Base-by-base conservation (phyloP, 495 filamentous ascomycete genomes). In the Corynascus novoguineensis region DNA sequence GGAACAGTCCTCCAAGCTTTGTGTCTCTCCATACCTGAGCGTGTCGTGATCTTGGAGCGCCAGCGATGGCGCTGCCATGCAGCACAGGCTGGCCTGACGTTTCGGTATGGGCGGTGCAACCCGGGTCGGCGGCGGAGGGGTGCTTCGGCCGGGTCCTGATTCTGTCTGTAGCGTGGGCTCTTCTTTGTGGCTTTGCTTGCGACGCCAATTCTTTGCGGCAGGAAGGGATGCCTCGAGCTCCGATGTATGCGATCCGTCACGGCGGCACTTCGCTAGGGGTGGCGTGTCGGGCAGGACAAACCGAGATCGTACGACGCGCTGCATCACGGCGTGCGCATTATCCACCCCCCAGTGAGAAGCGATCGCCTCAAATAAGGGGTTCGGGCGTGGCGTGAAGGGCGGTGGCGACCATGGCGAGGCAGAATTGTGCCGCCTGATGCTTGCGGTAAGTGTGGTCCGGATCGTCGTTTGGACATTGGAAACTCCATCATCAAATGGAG, bases 361-460 rank as follows among this genome's bases (percentile, higher is more conserved):
- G 10, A 79, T 70, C 22, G 79, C 65, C 3, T 67, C 58, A 38
- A 74, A 71, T 1, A 82, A 40, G 7, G 73, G 74, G 50, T 70
- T 75, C 7, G 61, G 45, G 4, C 49, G 52, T 10, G 66, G 64
- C 7, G 53, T 34, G 1, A n/a, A n/a, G 4, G 54, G 61, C 22
- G 59, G 65, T 0, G 72, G 74, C 4, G 76, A 76, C 67, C 72
- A 76, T n/a, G 64, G 47, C 0, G 69, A 71, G 1, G 64, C 54
- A 8, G 68, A 53, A 29, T 75, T 68, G 38, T 76, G 69, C 35
- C 74, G 64, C 11, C 68, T 68, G 44, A 81, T 76, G 15, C 64
- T 60, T 0, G 75, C 76, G 6, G 62, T 63, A 6, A 67, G 71
- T 27, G 65, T 70, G 0, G 80, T 81, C 42, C 75, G 68, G 21